Evolutionary conservation across 2,329 filamentous ascomycete species (phyloP).

Genomic region (Nemania serpens): DNA sequence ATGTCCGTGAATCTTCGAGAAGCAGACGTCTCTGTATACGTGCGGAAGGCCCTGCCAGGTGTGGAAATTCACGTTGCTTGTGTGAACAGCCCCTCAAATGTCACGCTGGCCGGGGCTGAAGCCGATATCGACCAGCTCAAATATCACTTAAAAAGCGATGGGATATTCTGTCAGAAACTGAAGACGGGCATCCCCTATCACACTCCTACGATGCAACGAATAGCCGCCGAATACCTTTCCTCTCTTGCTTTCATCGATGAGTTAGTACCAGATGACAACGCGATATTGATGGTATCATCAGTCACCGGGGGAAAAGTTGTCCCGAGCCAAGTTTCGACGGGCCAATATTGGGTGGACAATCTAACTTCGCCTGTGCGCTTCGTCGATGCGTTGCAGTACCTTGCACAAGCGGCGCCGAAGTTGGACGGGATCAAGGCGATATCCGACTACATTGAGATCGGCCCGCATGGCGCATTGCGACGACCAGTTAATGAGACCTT

Average conservation of each 20-base stretch:
- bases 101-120: neutral
- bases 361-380: neutral
- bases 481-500: neutral
- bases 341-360: neutral
- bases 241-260: neutral
- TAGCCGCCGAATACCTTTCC: neutral
- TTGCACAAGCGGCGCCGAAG: neutral
- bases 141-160: neutral
- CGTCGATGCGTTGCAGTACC: neutral
- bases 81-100: slow-evolving; percentile 1
- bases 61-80: neutral
- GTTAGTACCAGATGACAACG: too few species aligned
- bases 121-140: neutral
- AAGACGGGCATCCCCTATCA: slow-evolving; percentile 5
- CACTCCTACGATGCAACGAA: neutral
- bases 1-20: neutral
- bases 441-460: neutral
- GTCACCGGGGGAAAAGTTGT: neutral
- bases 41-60: neutral
- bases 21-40: neutral
- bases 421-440: neutral
- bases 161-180: neutral
- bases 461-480: neutral
- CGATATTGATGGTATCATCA: neutral
- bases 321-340: neutral